phyloP scores from a whole-genome alignment of 2,329 filamentous ascomycete species.

The Alternaria brassicae region DNA sequence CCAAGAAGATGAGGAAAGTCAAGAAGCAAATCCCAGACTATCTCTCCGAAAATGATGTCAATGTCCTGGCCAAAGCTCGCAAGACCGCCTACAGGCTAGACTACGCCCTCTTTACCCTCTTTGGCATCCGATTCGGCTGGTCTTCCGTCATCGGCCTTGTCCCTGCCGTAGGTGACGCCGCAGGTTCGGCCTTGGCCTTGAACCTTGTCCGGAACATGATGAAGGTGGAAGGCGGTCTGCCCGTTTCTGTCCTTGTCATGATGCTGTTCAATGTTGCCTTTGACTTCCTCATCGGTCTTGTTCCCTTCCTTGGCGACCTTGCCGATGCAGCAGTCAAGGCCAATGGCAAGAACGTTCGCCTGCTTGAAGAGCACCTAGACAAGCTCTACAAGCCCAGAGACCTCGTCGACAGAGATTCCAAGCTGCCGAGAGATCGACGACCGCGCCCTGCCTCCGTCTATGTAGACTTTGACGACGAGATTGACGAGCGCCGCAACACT shows the following conservation, averaged over 20 bases:
- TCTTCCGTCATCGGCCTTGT: slow-evolving; percentile 83
- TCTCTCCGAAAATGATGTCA: slow-evolving; percentile 80
- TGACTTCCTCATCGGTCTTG: slow-evolving; percentile 75
- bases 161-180: slow-evolving; percentile 68
- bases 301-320: slow-evolving; percentile 79
- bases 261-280: slow-evolving; percentile 84
- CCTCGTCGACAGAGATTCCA: slow-evolving; percentile 27
- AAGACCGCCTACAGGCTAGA: slow-evolving; percentile 85
- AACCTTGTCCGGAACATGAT: slow-evolving; percentile 76
- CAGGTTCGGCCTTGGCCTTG: slow-evolving; percentile 58
- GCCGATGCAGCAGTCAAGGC: slow-evolving; percentile 75
- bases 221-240: slow-evolving; percentile 79
- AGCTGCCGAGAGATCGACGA: slow-evolving; percentile 31
- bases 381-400: slow-evolving; percentile 65
- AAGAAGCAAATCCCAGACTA: slow-evolving; percentile 85
- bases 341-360: slow-evolving; percentile 77
- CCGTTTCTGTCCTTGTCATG: slow-evolving; percentile 63
- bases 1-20: slow-evolving; percentile 79
- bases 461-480: slow-evolving; percentile 54
- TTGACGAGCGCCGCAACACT: slow-evolving; percentile 35
- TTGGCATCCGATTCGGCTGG: slow-evolving; percentile 88
- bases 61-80: slow-evolving; percentile 85
- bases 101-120: slow-evolving; percentile 80
- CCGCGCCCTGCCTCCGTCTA: slow-evolving; percentile 56
- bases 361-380: slow-evolving; percentile 72